These are phyloP conservation scores for Fagus sylvatica DNA, from an alignment of 306 rosid species.

Conservation along the genomic window DNA sequence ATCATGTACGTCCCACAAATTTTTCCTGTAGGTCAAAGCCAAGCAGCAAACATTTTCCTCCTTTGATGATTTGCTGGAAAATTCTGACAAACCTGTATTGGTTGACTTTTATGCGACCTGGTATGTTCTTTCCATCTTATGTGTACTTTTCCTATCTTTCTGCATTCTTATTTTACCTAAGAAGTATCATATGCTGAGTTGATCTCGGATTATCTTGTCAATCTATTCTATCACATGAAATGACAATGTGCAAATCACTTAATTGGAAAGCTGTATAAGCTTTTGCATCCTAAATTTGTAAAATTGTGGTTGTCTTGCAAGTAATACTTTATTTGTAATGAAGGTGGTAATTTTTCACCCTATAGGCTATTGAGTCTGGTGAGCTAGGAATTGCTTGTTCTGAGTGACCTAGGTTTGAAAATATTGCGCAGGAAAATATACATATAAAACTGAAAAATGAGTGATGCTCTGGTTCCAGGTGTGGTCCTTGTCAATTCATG, in stretches of 20 bases:
- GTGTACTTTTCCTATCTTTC: not conserved
- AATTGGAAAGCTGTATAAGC: not conserved
- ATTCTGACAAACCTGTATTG: constrained; percentile 74
- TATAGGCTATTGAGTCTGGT: not conserved
- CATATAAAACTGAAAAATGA: constrained; percentile 3
- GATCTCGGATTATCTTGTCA: not conserved
- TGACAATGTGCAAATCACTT: not conserved
- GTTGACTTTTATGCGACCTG: constrained; percentile 99
- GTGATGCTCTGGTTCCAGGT: constrained; percentile 56
- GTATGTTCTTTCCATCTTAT: constrained; percentile 36
- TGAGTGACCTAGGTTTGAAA: not conserved
- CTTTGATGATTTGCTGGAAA: constrained; percentile 76
- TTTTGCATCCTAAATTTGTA: constrained; percentile 4
- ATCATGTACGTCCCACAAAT: not conserved
- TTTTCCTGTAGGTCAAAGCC: constrained; percentile 64
- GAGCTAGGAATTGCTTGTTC: not conserved
- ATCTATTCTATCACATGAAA: not conserved
- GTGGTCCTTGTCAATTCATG: constrained; percentile 99
- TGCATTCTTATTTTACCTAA: not conserved
- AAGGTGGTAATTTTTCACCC: not conserved
- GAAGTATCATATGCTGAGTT: not conserved
- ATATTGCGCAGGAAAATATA: not conserved
- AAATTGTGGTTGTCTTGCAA: not conserved
- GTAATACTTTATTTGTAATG: not conserved
- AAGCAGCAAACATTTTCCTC: constrained; percentile 80